A percentile compares a stretch with the other conserved stretches of the same genome.
These are phyloP conservation scores for Penicillium arizonense DNA, from an alignment of 495 filamentous ascomycete genomes.

Conservation along the genomic window DNA sequence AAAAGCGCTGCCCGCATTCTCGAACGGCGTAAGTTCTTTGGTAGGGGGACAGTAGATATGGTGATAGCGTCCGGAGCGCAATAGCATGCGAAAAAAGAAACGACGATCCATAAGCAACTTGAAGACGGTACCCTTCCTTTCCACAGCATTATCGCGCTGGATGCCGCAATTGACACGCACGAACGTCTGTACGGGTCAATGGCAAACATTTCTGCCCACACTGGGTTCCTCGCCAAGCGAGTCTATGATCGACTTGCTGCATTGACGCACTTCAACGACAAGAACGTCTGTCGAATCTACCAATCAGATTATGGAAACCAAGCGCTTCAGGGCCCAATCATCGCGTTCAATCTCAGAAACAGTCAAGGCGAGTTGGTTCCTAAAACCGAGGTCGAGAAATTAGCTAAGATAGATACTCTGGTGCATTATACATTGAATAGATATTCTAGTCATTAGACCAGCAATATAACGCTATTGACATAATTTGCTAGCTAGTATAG, in stretches of 20 bases:
- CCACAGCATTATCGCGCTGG: conserved; percentile 84
- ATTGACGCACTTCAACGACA: conserved; percentile 67
- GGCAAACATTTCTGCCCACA: conserved; percentile 70
- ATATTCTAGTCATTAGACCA: too few relatives aligned
- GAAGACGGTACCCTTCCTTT: conserved; percentile 91
- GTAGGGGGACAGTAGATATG: conserved; percentile 91
- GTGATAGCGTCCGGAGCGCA: conserved; percentile 37
- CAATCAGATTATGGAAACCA: conserved; percentile 45
- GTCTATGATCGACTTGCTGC: conserved; percentile 57
- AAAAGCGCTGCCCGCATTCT: conserved; percentile 64
- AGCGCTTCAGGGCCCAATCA: conserved; percentile 66
- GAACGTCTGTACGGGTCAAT: conserved; percentile 68
- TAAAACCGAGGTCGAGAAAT: conserved; percentile 78
- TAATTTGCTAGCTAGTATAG: too few relatives aligned
- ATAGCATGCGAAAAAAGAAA: conserved; percentile 73
- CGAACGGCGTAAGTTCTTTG: conserved; percentile 72
- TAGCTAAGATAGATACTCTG: too few relatives aligned
- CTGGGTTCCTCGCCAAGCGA: conserved; percentile 58
- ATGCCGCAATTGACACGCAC: conserved; percentile 70
- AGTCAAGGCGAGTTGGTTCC: conserved; percentile 69
- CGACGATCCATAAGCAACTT: conserved; percentile 72
- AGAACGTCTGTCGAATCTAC: conserved; percentile 65
- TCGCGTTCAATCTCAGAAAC: conserved; percentile 80
- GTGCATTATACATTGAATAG: too few relatives aligned
- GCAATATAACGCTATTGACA: too few relatives aligned